Evolutionary conservation across 495 filamentous ascomycete genomes (phyloP), one percentile per base, ranked within the genome.

Genomic region (Penicillium ochrochloron): DNA sequence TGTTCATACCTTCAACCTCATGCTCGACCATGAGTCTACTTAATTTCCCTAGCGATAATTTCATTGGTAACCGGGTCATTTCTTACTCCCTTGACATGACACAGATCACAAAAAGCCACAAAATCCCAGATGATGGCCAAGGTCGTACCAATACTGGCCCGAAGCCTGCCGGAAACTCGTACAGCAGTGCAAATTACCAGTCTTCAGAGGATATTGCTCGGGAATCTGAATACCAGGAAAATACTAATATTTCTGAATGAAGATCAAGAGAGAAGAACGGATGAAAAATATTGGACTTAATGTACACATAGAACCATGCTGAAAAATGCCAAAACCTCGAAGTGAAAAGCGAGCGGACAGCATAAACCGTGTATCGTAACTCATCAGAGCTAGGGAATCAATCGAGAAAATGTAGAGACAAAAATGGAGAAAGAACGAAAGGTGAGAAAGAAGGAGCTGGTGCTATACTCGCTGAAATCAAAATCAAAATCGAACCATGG

Each of bases 391-490:
- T 42, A 39, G 52, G 37, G 33, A 60, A 53, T 34, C 33, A 57
- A 65, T 44, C n/a, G 19, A 63, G 34, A 55, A 46, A 15, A 19
- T 58, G 37, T 46, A 33, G 46, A 54, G 14, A 29, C 48, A 58
- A 31, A 17, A 59, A 37, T 42, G 53, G 52, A 42, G 57, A 61
- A 53, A 54, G 50, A 14, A 17, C 2, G 37, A 12, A 41, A 4
- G 37, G 5, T 14, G 5, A 7, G 3, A 41, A 41, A 2, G 14
- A 41, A 17, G 15, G 1, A 57, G 31, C 11, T 29, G 15, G n/a
- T 60, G 41, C 41, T 29, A 65, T 46, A 57, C 60, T 67, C 51
- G 66, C 56, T 71, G 57, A 60, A 61, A 63, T 54, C 41, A 23
- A 60, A 61, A 63, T 54, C 41, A 23, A 29, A 66, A 10, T 27